Conservation (phyloP, 169 alveolate species). For the Plasmodium malariae region DNA sequence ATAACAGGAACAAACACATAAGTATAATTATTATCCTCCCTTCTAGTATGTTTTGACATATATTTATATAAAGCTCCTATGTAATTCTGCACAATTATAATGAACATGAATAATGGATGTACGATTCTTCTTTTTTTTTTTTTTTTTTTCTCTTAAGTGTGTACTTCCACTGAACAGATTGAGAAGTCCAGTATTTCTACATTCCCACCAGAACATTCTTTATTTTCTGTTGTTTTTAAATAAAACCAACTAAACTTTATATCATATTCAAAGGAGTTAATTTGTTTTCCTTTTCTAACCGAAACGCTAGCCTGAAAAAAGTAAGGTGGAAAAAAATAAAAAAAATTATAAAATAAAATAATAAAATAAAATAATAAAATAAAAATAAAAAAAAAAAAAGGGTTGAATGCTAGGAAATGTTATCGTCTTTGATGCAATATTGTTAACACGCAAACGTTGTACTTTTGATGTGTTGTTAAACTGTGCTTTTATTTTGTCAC, state of each 20-base stretch:
- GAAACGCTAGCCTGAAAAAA: constrained; percentile 28
- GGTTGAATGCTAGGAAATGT: too few species aligned
- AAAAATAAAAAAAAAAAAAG: not conserved
- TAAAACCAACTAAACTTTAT: constrained; percentile 33
- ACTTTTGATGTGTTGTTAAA: too few species aligned
- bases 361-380: not conserved
- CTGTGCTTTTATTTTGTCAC: too few species aligned
- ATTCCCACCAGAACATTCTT: constrained; percentile 26
- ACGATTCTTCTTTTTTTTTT: not conserved
- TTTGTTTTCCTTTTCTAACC: constrained; percentile 57
- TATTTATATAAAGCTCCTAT: too few species aligned
- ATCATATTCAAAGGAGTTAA: constrained; percentile 45
- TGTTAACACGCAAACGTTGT: too few species aligned
- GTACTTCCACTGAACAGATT: constrained; percentile 52
- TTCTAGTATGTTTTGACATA: too few species aligned
- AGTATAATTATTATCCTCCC: too few species aligned
- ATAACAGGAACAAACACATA: too few species aligned
- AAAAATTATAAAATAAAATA: not conserved
- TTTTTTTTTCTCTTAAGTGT: not conserved
- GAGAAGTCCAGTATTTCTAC: constrained; percentile 53
- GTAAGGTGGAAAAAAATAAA: not conserved
- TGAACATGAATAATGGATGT: not conserved
- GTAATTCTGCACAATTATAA: not conserved
- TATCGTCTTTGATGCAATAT: too few species aligned
- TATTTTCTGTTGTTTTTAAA: constrained; percentile 13